Evolutionary conservation across 1,284 basidiomycete species (phyloP), one percentile per base, ranked within the genome.

Genomic region (Sporisorium iseilematis-ciliati): DNA sequence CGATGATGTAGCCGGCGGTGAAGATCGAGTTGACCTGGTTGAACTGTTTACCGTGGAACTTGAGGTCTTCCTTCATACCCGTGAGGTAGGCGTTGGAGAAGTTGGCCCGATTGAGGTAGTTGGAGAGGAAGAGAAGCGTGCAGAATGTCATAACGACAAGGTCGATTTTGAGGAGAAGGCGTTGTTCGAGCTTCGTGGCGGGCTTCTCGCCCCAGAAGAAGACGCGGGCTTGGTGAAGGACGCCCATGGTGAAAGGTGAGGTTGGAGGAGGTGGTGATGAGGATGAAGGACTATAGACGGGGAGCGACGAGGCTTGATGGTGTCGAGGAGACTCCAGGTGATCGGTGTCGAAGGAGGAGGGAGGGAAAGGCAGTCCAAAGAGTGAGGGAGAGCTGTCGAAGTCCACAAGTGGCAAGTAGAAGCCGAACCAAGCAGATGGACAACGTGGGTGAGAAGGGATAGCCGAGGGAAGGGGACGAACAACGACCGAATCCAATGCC

Each of bases 1-100:
- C 81, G 26, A 85, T 42, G 6, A 72, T 75, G 64, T 84, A 85
- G 7, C 85, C 84, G 6, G 82, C 77, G 14, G 81, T 82, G 67
- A 84, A 86, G 68, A 81, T 80, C 18, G 82, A 84, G 89, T 90
- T 83, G 69, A 84, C 84, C 74, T 83, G 83, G 77, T 92, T 92
- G 82, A 89, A 90, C 66, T 93, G 88, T 45, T 89, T 91, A 33
- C 91, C 91, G 53, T 87, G 85, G 89, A 93, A 91, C 65, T 88
- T 79, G 35, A 93, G 88, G 49, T 92, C 91, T 84, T 93, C 91
- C 75, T 89, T 90, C 92, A 94, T 92, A 4, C 92, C 92, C 4
- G 91, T 92, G 18, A 93, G 91, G 83, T 92, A 92, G 52, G 67
- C 68, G 54, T 75, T 75, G 53, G 42, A 33, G 48, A 79, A 79